Conservation (phyloP, 495 filamentous ascomycete genomes). For the Penicillium herquei region DNA sequence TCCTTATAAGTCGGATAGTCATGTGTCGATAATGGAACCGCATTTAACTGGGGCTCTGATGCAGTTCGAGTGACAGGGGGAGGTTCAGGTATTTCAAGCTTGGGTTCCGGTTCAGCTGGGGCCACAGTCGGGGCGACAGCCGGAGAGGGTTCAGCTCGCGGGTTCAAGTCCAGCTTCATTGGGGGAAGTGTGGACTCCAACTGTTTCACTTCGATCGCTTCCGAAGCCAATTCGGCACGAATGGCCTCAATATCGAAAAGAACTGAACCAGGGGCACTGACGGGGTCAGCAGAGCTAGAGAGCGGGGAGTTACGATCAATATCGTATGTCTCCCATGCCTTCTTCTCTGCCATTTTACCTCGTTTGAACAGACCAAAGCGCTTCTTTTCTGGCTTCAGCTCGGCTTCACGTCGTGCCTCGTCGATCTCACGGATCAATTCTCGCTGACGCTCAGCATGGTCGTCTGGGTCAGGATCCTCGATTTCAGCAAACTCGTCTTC, state of each 20-base stretch:
- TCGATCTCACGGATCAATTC: slow-evolving; percentile 97
- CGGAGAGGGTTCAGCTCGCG: slow-evolving; percentile 17
- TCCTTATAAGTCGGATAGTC: slow-evolving; percentile 29
- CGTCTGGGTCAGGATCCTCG: slow-evolving; percentile 94
- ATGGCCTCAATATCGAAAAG: slow-evolving; percentile 98
- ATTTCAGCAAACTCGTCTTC: slow-evolving; percentile 96
- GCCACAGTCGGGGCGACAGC: slow-evolving; percentile 33
- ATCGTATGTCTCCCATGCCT: slow-evolving; percentile 95
- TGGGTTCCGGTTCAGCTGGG: slow-evolving; percentile 9
- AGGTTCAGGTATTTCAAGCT: slow-evolving; percentile 40
- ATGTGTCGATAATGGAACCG: slow-evolving; percentile 17
- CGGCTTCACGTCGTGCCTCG: slow-evolving; percentile 82
- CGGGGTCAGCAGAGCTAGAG: slow-evolving; percentile 24
- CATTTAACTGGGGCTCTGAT: slow-evolving; percentile 27
- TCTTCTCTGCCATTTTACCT: slow-evolving; percentile 73
- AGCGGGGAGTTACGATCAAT: slow-evolving; percentile 36
- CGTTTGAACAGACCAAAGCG: slow-evolving; percentile 77
- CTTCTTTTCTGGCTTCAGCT: slow-evolving; percentile 68
- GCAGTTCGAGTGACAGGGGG: slow-evolving; percentile 30
- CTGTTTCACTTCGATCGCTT: slow-evolving; percentile 74
- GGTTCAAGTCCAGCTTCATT: slow-evolving; percentile 71
- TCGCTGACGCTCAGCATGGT: slow-evolving; percentile 80
- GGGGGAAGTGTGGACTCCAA: slow-evolving; percentile 84
- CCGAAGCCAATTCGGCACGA: slow-evolving; percentile 74
- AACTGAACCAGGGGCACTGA: slow-evolving; percentile 47